Evolutionary conservation across 371 early-diverging fungal species (phyloP).

Genomic region (Rhizopus microsporus): DNA sequence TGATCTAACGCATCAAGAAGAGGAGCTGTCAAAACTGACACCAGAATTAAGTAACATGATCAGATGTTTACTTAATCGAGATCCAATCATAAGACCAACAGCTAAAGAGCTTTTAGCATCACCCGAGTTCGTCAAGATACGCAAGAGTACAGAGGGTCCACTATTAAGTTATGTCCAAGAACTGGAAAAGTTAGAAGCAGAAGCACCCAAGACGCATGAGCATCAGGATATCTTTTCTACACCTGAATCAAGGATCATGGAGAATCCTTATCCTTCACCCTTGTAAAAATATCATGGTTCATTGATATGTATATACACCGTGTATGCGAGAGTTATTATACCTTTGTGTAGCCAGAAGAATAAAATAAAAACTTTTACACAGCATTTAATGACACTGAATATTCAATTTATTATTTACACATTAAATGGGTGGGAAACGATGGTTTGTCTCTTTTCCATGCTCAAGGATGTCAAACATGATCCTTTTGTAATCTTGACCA

Average conservation of each 20-base stretch:
- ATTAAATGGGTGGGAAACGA: too few species aligned
- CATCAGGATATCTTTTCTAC: slow-evolving; percentile 2
- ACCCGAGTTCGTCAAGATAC: slow-evolving; percentile 9
- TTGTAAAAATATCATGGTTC: background rate
- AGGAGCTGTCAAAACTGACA: slow-evolving; percentile 14
- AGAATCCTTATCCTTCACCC: background rate
- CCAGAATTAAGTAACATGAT: slow-evolving; percentile 48
- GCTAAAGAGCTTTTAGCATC: slow-evolving; percentile 20
- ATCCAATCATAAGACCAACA: slow-evolving; percentile 58
- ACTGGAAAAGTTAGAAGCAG: slow-evolving; percentile 3
- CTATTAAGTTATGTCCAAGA: slow-evolving; percentile 11
- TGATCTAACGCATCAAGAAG: slow-evolving; percentile 61
- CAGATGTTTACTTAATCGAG: slow-evolving; percentile 64
- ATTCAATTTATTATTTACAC: too few species aligned
- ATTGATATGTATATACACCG: background rate
- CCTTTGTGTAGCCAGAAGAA: too few species aligned
- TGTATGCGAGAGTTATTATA: too few species aligned
- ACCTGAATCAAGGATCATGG: slow-evolving; percentile 2
- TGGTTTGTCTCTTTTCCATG: slow-evolving; percentile 13
- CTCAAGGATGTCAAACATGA: too few species aligned
- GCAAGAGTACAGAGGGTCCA: background rate
- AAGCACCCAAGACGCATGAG: background rate
- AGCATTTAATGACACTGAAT: too few species aligned
- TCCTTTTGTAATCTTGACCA: too few species aligned
- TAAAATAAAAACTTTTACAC: too few species aligned